These are phyloP conservation scores for Lolium perenne DNA, from an alignment of 176 grass and related monocot genomes.

Conservation along the genomic window DNA sequence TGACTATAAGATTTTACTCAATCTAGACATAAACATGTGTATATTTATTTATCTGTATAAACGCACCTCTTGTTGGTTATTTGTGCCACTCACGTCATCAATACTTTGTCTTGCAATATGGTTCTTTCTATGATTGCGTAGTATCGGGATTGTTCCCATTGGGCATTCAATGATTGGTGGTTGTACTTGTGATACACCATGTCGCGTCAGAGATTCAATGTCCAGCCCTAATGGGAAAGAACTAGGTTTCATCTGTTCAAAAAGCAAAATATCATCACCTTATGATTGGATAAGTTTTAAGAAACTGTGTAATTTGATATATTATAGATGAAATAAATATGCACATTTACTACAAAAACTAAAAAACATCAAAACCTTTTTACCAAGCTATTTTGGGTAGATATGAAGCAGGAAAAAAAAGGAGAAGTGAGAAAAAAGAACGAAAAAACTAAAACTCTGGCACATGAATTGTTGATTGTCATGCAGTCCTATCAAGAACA, in stretches of 20 bases:
- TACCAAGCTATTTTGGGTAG: no score
- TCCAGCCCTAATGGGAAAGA: not conserved
- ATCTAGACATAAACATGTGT: no score
- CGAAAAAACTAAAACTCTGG: no score
- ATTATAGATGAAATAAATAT: not conserved
- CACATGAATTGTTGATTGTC: no score
- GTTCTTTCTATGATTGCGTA: not conserved
- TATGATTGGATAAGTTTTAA: not conserved
- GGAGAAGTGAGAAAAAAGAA: no score
- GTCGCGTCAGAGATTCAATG: not conserved
- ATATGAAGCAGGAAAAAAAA: no score
- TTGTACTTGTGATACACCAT: not conserved
- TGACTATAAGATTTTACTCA: not conserved
- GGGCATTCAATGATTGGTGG: not conserved
- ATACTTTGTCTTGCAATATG: not conserved
- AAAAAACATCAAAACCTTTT: no score
- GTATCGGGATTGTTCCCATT: not conserved
- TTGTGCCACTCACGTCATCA: no score
- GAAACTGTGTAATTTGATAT: not conserved
- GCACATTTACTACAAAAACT: not conserved
- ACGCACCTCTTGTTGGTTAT: slow-evolving; percentile 16
- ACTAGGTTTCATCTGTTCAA: slow-evolving; percentile 13
- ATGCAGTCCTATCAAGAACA: no score
- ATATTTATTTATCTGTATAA: not conserved
- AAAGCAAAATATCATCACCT: not conserved